Evolutionary conservation across 2,329 filamentous ascomycete genomes (phyloP).

Genomic region (Penicillium sp.): DNA sequence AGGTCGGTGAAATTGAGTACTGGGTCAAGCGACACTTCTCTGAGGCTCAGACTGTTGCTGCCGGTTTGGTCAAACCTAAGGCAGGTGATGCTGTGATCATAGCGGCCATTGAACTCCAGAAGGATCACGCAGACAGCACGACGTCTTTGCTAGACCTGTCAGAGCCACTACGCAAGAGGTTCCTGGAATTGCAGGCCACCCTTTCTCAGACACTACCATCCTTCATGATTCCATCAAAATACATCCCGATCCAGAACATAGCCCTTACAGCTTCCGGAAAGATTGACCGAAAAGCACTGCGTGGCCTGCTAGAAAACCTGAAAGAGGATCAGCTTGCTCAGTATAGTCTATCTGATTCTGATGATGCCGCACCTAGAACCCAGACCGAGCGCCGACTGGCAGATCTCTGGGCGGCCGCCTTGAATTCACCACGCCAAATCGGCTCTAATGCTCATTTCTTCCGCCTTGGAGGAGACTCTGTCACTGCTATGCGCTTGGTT

Average conservation of each 20-base stretch:
- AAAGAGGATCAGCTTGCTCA: neutral
- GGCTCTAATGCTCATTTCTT: conserved; percentile 9
- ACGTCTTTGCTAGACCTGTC: neutral
- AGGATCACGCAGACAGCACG: neutral
- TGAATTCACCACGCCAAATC: neutral
- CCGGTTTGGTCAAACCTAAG: neutral
- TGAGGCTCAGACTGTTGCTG: conserved; percentile 5
- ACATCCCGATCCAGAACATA: conserved; percentile 6
- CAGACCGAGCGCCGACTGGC: neutral
- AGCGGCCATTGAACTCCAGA: neutral
- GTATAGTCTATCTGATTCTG: conserved; percentile 1
- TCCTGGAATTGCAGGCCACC: neutral
- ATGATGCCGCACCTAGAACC: neutral
- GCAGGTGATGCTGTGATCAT: neutral
- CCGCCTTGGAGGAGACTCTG: conserved; percentile 12
- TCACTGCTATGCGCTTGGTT: conserved; percentile 14
- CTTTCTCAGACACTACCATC: conserved; percentile 2
- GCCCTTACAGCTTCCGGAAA: conserved; percentile 14
- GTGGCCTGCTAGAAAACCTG: neutral
- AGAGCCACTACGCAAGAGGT: neutral
- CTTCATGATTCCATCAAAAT: conserved; percentile 12
- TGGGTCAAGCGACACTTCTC: neutral
- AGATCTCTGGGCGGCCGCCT: neutral
- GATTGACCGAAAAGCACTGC: conserved; percentile 6
- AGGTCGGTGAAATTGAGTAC: conserved; percentile 24